These are phyloP conservation scores for Silene noctiflora DNA, from an alignment of 179 eudicot genomes.

Conservation along the genomic window DNA sequence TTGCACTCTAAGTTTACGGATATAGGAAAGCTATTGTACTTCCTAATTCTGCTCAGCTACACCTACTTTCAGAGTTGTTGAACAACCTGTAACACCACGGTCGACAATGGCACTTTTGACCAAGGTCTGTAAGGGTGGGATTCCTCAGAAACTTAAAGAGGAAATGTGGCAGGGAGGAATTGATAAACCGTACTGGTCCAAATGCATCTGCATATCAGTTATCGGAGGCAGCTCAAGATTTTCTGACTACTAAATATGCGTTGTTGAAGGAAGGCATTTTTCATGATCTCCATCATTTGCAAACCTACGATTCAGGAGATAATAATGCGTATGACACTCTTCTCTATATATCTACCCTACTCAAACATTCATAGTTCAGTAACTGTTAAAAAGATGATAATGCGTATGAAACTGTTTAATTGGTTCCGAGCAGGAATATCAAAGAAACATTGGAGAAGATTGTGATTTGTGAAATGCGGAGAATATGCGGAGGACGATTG, in stretches of 20 bases:
- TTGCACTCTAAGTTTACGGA: not conserved
- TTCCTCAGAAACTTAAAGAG: too few relatives aligned
- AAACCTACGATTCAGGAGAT: not conserved
- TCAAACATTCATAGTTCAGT: too few relatives aligned
- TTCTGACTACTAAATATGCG: too few relatives aligned
- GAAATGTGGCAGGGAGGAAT: too few relatives aligned
- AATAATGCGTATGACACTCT: too few relatives aligned
- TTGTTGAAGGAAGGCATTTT: too few relatives aligned
- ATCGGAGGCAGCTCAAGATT: too few relatives aligned
- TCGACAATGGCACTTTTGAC: not conserved
- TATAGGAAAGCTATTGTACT: constrained; percentile 10
- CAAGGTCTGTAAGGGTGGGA: not conserved
- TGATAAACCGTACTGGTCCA: too few relatives aligned
- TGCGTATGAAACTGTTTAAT: not conserved
- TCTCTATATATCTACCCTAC: too few relatives aligned
- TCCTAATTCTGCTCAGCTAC: constrained; percentile 8
- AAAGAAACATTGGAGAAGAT: not conserved
- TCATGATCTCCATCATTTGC: too few relatives aligned
- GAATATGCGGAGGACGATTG: not conserved
- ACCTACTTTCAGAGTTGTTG: not conserved
- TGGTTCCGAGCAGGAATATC: not conserved
- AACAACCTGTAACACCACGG: not conserved
- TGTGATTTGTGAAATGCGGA: too few relatives aligned
- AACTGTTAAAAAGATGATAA: not conserved
- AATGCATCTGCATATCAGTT: too few relatives aligned